Evolutionary conservation across 1,284 basidiomycete species (phyloP).

Genomic region (Microbotryomycetes sp.): DNA sequence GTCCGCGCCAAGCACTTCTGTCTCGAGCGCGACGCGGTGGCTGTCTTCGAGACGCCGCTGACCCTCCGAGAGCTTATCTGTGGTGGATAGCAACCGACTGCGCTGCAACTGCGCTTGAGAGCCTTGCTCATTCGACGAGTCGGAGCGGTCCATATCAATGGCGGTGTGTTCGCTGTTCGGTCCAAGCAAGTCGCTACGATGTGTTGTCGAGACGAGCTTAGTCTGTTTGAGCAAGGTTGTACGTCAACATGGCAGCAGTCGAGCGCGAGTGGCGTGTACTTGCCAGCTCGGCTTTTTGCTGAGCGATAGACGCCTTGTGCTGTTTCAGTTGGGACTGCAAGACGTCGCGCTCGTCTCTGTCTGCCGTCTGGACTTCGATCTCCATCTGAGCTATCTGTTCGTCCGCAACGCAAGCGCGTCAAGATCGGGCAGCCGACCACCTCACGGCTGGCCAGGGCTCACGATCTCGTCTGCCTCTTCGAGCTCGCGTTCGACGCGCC

Average conservation of each 20-base stretch:
- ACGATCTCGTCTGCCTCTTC: constrained; percentile 99
- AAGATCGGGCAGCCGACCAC: background rate
- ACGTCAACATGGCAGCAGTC: too few relatives aligned
- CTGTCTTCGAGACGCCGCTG: constrained; percentile 72
- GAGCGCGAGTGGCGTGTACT: too few relatives aligned
- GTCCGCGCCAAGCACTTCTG: constrained; percentile 88
- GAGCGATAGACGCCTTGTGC: constrained; percentile 63
- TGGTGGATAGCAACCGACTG: constrained; percentile 57
- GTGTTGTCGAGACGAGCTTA: constrained; percentile 38
- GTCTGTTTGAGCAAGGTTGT: too few relatives aligned
- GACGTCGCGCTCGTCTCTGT: constrained; percentile 59
- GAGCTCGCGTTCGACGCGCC: constrained; percentile 86
- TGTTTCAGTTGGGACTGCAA: constrained; percentile 65
- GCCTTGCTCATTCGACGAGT: constrained; percentile 40
- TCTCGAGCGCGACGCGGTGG: constrained; percentile 88
- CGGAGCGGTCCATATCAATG: constrained; percentile 61
- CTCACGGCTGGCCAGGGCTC: constrained; percentile 30
- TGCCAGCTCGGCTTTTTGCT: constrained; percentile 65
- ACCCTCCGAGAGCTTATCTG: constrained; percentile 43
- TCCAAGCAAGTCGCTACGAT: constrained; percentile 44
- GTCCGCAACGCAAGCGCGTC: background rate
- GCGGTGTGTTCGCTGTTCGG: too few relatives aligned
- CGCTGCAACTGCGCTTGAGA: constrained; percentile 52
- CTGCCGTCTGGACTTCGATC: constrained; percentile 92
- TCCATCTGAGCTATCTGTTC: constrained; percentile 94